Percentiles rank a stretch among this genome's conserved stretches.
Evolutionary conservation across 345 rosid genomes (phyloP).

Genomic region (Arabidopsis suecica): DNA sequence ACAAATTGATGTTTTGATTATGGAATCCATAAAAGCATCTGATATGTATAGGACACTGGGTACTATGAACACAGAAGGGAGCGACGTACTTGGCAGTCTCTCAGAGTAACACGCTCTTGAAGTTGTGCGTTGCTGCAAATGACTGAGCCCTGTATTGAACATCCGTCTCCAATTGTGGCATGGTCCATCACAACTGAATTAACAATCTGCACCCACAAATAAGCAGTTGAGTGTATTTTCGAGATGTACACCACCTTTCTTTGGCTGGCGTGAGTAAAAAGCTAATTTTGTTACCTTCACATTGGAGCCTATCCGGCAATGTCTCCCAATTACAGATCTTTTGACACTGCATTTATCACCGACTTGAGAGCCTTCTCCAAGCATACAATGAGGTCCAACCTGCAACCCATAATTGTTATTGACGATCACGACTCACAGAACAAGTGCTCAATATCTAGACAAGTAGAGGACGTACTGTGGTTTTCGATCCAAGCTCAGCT

Average conservation of each 20-base stretch:
- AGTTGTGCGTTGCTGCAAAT: conserved; percentile 91
- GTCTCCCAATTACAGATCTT: conserved; percentile 94
- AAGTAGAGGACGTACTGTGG: conserved; percentile 59
- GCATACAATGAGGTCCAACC: conserved; percentile 95
- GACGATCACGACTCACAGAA: background rate
- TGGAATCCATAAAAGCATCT: background rate
- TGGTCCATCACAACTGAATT: conserved; percentile 94
- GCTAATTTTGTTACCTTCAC: conserved; percentile 72
- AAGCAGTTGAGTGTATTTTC: background rate
- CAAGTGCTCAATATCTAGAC: conserved; percentile 1
- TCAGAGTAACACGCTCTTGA: conserved; percentile 81
- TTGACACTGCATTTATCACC: conserved; percentile 97
- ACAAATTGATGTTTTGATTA: conserved; percentile 12
- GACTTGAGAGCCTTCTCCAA: conserved; percentile 94
- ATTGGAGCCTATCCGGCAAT: conserved; percentile 94
- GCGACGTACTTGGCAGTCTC: conserved; percentile 84
- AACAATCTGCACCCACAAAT: conserved; percentile 61
- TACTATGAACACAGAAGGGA: conserved; percentile 1
- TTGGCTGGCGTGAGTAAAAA: background rate
- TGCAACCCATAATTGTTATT: conserved; percentile 43
- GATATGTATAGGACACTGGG: background rate
- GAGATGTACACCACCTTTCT: background rate
- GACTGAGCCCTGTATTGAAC: conserved; percentile 91
- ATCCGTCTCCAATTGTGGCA: conserved; percentile 87
- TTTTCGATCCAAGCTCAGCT: conserved; percentile 86